These are phyloP conservation scores for Ilyonectria robusta DNA, from an alignment of 2,329 filamentous ascomycete genomes.

Conservation along the genomic window DNA sequence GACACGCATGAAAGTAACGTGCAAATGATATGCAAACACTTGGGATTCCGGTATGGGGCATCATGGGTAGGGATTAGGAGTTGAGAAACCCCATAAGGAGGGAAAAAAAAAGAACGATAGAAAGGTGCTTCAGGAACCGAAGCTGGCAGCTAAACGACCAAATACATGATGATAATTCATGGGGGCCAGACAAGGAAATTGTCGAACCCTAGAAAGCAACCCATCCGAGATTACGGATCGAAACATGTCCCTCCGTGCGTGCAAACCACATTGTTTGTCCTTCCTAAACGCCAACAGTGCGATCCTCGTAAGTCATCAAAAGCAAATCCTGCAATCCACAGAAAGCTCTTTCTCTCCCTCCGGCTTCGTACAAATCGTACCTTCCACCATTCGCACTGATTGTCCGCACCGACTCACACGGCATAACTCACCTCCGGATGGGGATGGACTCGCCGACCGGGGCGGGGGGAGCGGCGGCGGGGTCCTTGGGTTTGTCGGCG, in stretches of 20 bases:
- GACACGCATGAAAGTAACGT: not conserved
- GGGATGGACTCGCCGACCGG: conserved; percentile 65
- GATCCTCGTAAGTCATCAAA: conserved; percentile 50
- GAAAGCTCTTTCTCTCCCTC: conserved; percentile 27
- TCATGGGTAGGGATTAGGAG: not conserved
- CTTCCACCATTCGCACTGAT: conserved; percentile 27
- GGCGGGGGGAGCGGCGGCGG: conserved; percentile 35
- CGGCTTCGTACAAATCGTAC: conserved; percentile 35
- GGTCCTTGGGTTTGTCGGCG: conserved; percentile 59
- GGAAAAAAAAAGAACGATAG: conserved; percentile 8
- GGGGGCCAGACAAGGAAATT: conserved; percentile 7
- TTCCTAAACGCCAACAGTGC: conserved; percentile 50
- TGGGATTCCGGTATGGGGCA: not conserved
- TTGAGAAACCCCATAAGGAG: conserved; percentile 1
- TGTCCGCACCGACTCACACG: conserved; percentile 14
- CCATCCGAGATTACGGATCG: conserved; percentile 40
- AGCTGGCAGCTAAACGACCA: conserved; percentile 15
- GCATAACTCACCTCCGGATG: conserved; percentile 68
- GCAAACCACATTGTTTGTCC: conserved; percentile 46
- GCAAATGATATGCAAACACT: conserved; percentile 10
- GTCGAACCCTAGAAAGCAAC: conserved; percentile 37
- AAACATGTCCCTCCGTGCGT: conserved; percentile 42
- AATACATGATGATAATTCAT: conserved; percentile 33
- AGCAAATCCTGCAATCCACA: conserved; percentile 39
- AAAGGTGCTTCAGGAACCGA: conserved; percentile 3